phyloP scores from a whole-genome alignment of 1,284 basidiomycete species.

The Hemileia vastatrix region DNA sequence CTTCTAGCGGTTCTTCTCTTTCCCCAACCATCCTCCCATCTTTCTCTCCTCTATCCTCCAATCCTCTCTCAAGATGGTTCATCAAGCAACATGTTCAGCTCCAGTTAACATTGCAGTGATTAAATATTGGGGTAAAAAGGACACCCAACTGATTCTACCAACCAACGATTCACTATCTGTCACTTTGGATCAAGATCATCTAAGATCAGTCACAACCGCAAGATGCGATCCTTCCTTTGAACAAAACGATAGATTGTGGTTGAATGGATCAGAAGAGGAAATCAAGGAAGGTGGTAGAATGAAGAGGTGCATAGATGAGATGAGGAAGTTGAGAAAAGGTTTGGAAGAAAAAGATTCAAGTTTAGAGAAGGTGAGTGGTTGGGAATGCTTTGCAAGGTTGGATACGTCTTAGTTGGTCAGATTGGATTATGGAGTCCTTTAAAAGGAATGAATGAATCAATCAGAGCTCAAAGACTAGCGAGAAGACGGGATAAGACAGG shows the following conservation, averaged over 20 bases:
- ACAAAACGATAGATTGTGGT: conserved; percentile 71
- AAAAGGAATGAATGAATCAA: too few species aligned
- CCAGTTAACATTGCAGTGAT: conserved; percentile 49
- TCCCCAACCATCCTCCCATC: too few species aligned
- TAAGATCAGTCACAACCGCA: conserved; percentile 86
- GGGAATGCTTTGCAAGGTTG: too few species aligned
- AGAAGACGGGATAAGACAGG: too few species aligned
- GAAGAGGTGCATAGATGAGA: conserved; percentile 78
- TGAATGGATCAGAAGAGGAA: conserved; percentile 82
- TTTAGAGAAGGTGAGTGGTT: too few species aligned
- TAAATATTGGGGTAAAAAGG: conserved; percentile 82
- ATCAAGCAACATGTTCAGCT: conserved; percentile 80
- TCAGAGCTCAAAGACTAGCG: too few species aligned
- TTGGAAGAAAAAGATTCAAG: too few species aligned
- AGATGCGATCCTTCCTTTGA: conserved; percentile 76
- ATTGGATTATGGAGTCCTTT: too few species aligned
- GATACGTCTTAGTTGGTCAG: too few species aligned
- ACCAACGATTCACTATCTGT: conserved; percentile 97
- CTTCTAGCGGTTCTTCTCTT: too few species aligned
- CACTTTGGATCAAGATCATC: conserved; percentile 90
- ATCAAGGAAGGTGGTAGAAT: conserved; percentile 74
- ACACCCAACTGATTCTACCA: conserved; percentile 87
- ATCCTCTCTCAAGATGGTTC: conserved; percentile 60
- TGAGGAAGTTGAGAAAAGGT: conserved; percentile 65
- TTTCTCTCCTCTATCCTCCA: too few species aligned